These are phyloP conservation scores for Collybia sordida DNA, from an alignment of 768 basidiomycete species.

Conservation along the genomic window DNA sequence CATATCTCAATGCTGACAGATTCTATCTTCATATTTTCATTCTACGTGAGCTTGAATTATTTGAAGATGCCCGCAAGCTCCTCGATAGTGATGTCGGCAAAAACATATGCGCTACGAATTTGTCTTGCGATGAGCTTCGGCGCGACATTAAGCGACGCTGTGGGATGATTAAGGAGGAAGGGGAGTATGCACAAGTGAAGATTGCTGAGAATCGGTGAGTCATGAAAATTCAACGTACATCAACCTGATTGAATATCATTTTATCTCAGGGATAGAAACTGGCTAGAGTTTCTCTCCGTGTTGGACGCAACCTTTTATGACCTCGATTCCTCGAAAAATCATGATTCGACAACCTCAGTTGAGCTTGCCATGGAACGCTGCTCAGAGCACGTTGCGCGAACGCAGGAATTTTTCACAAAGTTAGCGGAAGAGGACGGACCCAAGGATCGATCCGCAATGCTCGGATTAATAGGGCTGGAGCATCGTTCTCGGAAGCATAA, in stretches of 20 bases:
- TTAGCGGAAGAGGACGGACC: constrained; percentile 65
- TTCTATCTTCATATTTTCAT: constrained; percentile 76
- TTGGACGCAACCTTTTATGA: constrained; percentile 64
- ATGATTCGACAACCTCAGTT: constrained; percentile 19
- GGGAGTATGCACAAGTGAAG: constrained; percentile 53
- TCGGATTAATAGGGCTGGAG: constrained; percentile 79
- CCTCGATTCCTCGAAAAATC: constrained; percentile 17
- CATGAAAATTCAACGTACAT: background rate
- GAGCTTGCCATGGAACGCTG: constrained; percentile 37
- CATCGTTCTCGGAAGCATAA: constrained; percentile 50
- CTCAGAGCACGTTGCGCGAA: constrained; percentile 36
- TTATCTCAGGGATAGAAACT: constrained; percentile 69
- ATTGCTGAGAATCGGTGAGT: constrained; percentile 62
- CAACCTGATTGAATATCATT: constrained; percentile 7
- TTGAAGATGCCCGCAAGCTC: constrained; percentile 69
- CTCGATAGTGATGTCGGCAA: constrained; percentile 69
- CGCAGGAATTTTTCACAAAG: constrained; percentile 50
- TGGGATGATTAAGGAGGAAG: constrained; percentile 61
- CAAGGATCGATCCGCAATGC: constrained; percentile 70
- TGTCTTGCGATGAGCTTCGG: constrained; percentile 74
- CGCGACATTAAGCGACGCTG: constrained; percentile 66
- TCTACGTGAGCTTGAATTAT: constrained; percentile 64
- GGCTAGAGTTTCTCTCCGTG: constrained; percentile 79
- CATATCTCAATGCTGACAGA: constrained; percentile 68
- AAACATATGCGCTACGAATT: constrained; percentile 64